Evolutionary conservation across 495 filamentous ascomycete genomes (phyloP), one percentile per base, ranked within the genome.

Genomic region (Neurospora sp.): DNA sequence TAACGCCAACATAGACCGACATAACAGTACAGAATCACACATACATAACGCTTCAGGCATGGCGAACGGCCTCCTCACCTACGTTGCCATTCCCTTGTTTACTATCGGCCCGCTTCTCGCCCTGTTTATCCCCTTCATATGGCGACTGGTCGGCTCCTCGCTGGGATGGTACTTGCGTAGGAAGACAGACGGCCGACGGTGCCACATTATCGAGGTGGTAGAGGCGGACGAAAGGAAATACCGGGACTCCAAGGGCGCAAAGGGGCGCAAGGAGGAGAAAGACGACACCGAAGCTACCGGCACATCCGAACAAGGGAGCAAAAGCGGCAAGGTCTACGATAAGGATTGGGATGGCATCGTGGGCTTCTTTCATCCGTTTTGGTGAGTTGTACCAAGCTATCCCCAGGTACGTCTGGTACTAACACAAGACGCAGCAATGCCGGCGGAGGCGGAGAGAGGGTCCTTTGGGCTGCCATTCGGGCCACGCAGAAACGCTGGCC

Each of bases 291-390:
- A 93, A 70, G 82, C 83, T 61, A 79, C 82, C 9, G 87, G 86
- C 44, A 83, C 83, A 53, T 84, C 85, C 7, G 80, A 82, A 39
- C 38, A 39, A 39, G 38, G 9, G 38, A 39, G 9, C 38, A 39
- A 39, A 10, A 10, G 38, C 40, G 89, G 89, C 74, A 85, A 84
- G 74, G 82, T 75, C n/a, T 35, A 35, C 53, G 80, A 81, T 71
- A 76, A 84, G 79, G 88, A 92, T 14, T 97, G 92, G 92, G 84
- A 90, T 74, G 94, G 94, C 5, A 83, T 97, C 39, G 89, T 97
- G 46, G 96, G 94, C 20, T 98, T 99, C 87, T 97, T 99, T 78
- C 96, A 99, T 79, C 96, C 96, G 11, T 98, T 97, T 81, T 97
- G 94, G 92, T 93, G 82, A 71, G 87, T 78, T 31, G 27, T 31